Base-by-base conservation (phyloP, 345 rosid genomes). In the Rubroshorea leprosula region DNA sequence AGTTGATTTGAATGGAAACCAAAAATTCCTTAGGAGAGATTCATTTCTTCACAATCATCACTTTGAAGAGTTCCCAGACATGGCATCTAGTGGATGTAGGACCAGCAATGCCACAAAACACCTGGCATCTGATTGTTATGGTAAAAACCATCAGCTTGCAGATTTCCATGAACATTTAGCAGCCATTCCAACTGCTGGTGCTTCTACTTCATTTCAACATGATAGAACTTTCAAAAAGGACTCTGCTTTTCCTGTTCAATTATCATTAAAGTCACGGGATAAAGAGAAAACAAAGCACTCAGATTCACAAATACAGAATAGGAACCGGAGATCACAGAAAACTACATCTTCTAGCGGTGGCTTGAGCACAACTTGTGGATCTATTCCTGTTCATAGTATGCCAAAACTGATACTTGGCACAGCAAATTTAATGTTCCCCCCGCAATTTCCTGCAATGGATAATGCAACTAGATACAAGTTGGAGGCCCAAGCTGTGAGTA, bases 131-230 rank as follows among this genome's bases (percentile, higher is more conserved):
- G n/a, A n/a, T n/a, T n/a, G n/a, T n/a, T n/a, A n/a, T n/a, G n/a
- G n/a, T n/a, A n/a, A n/a, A n/a, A n/a, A n/a, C n/a, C n/a, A n/a
- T n/a, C n/a, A n/a, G n/a, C n/a, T n/a, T n/a, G n/a, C n/a, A n/a
- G n/a, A n/a, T n/a, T n/a, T n/a, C n/a, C n/a, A n/a, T n/a, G n/a
- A n/a, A n/a, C n/a, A n/a, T n/a, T n/a, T n/a, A n/a, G n/a, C n/a
- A n/a, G n/a, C n/a, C n/a, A 60, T 19, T 67, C 74, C 78, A 49
- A 63, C 73, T 5, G 59, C 66, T 22, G 81, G 89, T 56, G 52
- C 84, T 51, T 79, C 90, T 70, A 72, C 87, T 21, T 73, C 85
- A 47, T 63, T 72, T 72, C 82, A 61, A 66, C 69, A 69, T 58
- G 74, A 74, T 68, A 79, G 63, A 57, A 51, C 58, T 67, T 72